These are phyloP conservation scores for Gossypium turneri DNA, from an alignment of 345 rosid genomes.

Conservation along the genomic window DNA sequence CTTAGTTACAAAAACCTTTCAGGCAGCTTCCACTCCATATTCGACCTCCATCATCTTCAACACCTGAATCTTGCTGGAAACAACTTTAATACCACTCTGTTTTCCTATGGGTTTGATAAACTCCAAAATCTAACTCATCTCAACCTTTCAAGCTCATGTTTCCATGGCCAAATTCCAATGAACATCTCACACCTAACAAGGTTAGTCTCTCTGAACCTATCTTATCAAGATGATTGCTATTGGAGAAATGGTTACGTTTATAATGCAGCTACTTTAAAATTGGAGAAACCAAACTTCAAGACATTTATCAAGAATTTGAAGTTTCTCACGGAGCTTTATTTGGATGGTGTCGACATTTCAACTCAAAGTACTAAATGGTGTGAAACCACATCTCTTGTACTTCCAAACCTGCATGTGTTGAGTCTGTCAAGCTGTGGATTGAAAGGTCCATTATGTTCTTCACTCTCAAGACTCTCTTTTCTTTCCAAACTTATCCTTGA, in stretches of 20 bases:
- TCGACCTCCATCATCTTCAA: not conserved
- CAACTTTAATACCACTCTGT: not conserved
- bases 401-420: not conserved
- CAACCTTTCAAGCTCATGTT: not conserved
- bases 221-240: fast-evolving
- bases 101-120: not conserved
- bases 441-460: not conserved
- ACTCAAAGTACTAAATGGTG: not conserved
- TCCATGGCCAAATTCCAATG: not conserved
- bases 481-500: too few relatives aligned
- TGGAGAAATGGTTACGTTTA: not conserved
- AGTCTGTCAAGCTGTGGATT: not conserved
- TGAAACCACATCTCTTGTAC: not conserved
- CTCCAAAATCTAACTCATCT: constrained; percentile 2
- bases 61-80: not conserved
- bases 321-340: too few relatives aligned
- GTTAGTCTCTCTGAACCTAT: constrained; percentile 4
- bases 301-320: too few relatives aligned
- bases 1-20: not conserved
- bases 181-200: not conserved
- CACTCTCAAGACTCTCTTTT: not conserved
- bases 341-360: too few relatives aligned
- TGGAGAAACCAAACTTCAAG: too few relatives aligned
- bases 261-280: too few relatives aligned
- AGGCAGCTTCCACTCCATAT: not conserved